Conservation (phyloP, 116 monocot genomes). For the Papilionanthe hybrid region DNA sequence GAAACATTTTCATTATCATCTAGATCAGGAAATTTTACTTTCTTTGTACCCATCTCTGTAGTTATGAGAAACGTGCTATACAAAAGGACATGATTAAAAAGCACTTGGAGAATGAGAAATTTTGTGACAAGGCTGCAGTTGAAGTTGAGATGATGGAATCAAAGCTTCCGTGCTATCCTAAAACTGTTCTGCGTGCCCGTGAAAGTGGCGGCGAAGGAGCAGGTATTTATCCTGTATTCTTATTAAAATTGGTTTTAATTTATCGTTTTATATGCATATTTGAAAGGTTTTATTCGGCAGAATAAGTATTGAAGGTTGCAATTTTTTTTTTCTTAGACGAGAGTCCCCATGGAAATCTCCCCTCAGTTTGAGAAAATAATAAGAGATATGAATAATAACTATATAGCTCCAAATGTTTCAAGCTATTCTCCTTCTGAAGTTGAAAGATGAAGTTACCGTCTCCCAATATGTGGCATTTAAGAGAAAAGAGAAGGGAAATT, state of each 20-base stretch:
- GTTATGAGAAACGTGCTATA: conserved; percentile 64
- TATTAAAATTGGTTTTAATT: too few relatives aligned
- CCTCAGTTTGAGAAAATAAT: neutral
- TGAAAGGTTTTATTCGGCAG: neutral
- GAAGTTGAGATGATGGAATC: conserved; percentile 71
- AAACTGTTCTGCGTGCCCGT: conserved; percentile 2
- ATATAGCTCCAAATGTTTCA: neutral
- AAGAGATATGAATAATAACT: neutral
- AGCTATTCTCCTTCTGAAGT: neutral
- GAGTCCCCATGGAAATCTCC: neutral
- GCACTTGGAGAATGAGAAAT: conserved; percentile 23
- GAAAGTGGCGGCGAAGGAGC: neutral
- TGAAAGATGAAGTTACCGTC: neutral
- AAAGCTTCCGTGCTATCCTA: conserved; percentile 14
- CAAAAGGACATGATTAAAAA: conserved; percentile 49
- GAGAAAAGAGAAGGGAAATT: neutral
- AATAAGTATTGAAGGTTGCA: neutral
- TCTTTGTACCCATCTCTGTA: conserved; percentile 9
- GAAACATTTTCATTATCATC: neutral
- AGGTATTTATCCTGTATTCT: neutral
- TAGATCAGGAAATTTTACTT: neutral
- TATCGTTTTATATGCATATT: neutral
- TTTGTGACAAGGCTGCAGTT: conserved; percentile 19
- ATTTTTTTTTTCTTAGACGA: neutral
- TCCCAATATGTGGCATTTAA: neutral